These are phyloP conservation scores for Russula brevipes DNA, from an alignment of 768 basidiomycete genomes.

Conservation along the genomic window DNA sequence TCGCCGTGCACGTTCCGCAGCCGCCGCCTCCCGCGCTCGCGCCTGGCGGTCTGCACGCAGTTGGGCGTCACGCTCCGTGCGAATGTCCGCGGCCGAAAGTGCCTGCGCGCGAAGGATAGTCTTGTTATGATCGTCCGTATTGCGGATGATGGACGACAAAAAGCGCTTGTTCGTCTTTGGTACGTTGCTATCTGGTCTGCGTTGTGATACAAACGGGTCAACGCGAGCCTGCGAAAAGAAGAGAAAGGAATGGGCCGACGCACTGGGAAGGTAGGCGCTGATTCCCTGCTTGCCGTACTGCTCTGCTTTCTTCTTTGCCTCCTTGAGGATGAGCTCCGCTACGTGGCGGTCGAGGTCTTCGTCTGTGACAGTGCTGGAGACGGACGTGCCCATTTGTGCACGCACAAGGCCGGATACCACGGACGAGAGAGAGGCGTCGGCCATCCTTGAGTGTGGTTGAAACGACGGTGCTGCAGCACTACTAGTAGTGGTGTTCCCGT, in stretches of 20 bases:
- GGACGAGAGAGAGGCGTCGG: slow-evolving; percentile 64
- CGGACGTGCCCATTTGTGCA: slow-evolving; percentile 67
- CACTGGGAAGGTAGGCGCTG: slow-evolving; percentile 66
- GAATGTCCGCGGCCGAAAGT: slow-evolving; percentile 65
- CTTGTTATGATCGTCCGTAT: slow-evolving; percentile 94
- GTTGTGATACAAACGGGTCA: not conserved
- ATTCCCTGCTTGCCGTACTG: slow-evolving; percentile 73
- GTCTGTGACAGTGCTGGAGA: slow-evolving; percentile 57
- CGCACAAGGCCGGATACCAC: slow-evolving; percentile 78
- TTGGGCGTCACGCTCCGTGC: slow-evolving; percentile 59
- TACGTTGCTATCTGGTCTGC: slow-evolving; percentile 62
- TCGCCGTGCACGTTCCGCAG: slow-evolving; percentile 54
- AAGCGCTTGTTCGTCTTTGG: slow-evolving; percentile 83
- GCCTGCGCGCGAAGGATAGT: slow-evolving; percentile 72
- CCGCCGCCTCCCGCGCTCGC: slow-evolving; percentile 71
- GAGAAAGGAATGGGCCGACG: slow-evolving; percentile 21
- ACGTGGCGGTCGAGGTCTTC: slow-evolving; percentile 90
- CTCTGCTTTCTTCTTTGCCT: slow-evolving; percentile 89
- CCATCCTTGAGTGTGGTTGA: slow-evolving; percentile 29
- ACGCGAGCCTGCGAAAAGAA: not conserved
- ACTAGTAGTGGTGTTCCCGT: no score
- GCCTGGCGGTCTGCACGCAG: slow-evolving; percentile 56
- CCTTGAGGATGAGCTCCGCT: slow-evolving; percentile 84
- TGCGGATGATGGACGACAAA: slow-evolving; percentile 79
- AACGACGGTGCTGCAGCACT: not conserved